Conservation (phyloP, 1,284 basidiomycete genomes). For the Trametes pubescens region DNA sequence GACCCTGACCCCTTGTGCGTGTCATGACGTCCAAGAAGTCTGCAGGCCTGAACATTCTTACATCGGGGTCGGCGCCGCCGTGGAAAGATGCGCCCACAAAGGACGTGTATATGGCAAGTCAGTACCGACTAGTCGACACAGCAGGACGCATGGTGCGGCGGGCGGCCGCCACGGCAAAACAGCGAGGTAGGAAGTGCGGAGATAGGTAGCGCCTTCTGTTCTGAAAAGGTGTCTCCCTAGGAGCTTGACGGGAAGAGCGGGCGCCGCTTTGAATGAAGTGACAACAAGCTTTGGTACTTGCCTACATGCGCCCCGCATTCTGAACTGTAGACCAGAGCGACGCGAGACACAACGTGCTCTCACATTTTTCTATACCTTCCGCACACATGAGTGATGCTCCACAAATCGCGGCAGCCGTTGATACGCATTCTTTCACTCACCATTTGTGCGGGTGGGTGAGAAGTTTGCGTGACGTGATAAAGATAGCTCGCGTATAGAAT, state of each 20-base stretch:
- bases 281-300: too few species aligned
- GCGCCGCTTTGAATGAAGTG: too few species aligned
- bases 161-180: conserved; percentile 4
- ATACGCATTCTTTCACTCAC: too few species aligned
- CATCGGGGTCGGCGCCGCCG: not conserved
- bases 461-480: too few species aligned
- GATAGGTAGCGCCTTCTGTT: not conserved
- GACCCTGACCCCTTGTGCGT: not conserved
- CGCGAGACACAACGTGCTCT: too few species aligned
- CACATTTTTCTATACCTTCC: too few species aligned
- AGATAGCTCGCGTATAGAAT: too few species aligned
- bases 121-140: not conserved
- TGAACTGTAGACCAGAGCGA: not conserved
- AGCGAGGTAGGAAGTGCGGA: not conserved
- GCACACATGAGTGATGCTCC: too few species aligned
- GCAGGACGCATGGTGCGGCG: not conserved
- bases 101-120: conserved; percentile 5
- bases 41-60: not conserved
- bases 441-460: too few species aligned
- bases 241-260: too few species aligned
- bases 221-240: too few species aligned
- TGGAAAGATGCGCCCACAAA: conserved; percentile 18
- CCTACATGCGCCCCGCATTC: not conserved
- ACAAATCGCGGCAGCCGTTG: too few species aligned
- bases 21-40: conserved; percentile 1